These are phyloP conservation scores for Colletotrichum gigasporum DNA, from an alignment of 2,329 filamentous ascomycete genomes.

Conservation along the genomic window DNA sequence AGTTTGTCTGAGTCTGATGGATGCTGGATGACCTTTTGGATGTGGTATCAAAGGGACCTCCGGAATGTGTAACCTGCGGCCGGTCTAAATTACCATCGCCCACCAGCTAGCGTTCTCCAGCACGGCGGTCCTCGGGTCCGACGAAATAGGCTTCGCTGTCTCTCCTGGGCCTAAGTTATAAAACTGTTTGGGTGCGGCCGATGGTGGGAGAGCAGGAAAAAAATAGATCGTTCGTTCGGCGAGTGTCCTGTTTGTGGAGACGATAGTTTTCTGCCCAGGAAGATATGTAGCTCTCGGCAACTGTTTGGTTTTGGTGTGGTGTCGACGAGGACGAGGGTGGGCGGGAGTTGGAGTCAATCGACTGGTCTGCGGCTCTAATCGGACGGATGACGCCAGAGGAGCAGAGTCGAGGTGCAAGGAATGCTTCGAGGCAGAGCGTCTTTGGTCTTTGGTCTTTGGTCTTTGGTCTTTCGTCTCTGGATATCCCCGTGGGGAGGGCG, in stretches of 20 bases:
- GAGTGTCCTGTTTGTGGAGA: not conserved
- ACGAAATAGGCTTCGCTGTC: not conserved
- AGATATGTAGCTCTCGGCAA: not conserved
- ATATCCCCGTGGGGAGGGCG: not conserved
- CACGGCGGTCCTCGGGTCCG: not conserved
- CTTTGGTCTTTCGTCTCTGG: too few species aligned
- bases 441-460: too few species aligned
- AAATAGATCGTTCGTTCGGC: not conserved
- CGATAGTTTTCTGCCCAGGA: not conserved
- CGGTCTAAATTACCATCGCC: not conserved
- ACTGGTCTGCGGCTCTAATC: too few species aligned
- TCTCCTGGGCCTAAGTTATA: not conserved
- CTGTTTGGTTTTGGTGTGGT: not conserved
- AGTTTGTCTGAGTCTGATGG: not conserved
- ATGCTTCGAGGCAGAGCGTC: not conserved
- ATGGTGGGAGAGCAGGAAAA: not conserved
- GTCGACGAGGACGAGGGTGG: not conserved
- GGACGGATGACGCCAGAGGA: not conserved
- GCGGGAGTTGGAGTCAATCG: not conserved
- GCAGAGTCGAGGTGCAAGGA: slow-evolving; percentile 8
- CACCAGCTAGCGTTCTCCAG: not conserved
- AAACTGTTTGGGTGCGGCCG: not conserved
- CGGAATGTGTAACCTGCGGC: not conserved
- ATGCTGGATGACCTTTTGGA: not conserved
- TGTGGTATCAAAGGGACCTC: not conserved